Base-by-base conservation (phyloP, 805 yeast species). In the Myxozyma mucilagina region DNA sequence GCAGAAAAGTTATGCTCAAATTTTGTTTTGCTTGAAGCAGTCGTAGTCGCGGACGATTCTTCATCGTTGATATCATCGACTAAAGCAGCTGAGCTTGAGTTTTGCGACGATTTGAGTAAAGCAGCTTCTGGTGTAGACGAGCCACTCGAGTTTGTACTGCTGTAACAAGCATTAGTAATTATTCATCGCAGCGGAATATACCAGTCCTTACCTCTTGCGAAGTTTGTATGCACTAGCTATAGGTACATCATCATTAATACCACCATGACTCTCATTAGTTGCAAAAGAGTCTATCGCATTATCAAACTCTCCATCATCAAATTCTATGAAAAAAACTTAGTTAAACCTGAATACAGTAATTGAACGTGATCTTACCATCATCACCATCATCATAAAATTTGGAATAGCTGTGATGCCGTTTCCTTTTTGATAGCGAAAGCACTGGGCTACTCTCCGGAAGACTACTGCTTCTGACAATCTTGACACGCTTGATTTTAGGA, bases 1-100 rank as follows among this genome's bases (percentile, higher is more conserved):
- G 67, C 66, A 3, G 68, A 56, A 41, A 64, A 64, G 24, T 64
- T 64, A 57, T 64, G 68, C 31, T 64, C 65, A 24, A 64, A 64
- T 36, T 64, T 63, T 18, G 59, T 45, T 36, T 60, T 60, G 41
- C 14, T 20, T 9, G 51, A 38, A 5, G 44, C 13, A 9, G 20
- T 14, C 24, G 51, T 18, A 10, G 51, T 16, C 14, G 44, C 43
- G 7, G 51, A 24, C 4, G 4, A 47, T 18, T 31, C 51, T 31
- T 18, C 47, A 18, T 29, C 16, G 20, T 13, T 38, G 10, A 11
- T 16, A 14, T 29, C 38, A 39, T 39, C 45, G 13, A 29, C 10
- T 3, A 20, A 36, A 3, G 29, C 54, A 29, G 24, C 11, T 13
- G 44, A n/a, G 2, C 14, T n/a, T 47, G 32, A 31, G 36, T 7